Percentiles rank a stretch among this genome's conserved stretches.
Evolutionary conservation across 305 asterid genomes (phyloP).

Genomic region (Solanum aculeatissimum): DNA sequence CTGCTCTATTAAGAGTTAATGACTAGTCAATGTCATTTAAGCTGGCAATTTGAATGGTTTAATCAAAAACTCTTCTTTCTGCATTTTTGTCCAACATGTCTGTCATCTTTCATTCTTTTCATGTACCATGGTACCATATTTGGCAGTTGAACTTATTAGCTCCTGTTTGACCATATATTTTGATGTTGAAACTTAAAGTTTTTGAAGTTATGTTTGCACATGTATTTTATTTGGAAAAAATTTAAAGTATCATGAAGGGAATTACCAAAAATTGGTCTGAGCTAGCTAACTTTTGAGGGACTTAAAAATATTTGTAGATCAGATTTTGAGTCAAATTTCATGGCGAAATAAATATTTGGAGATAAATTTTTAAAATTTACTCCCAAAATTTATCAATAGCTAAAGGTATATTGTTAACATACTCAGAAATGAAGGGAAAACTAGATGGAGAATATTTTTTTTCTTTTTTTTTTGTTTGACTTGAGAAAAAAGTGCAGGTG

Average conservation of each 20-base stretch:
- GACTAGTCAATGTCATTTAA: neutral
- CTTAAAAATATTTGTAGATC: neutral
- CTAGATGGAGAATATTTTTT: neutral
- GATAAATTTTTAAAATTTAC: neutral
- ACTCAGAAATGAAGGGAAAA: neutral
- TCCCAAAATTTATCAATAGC: neutral
- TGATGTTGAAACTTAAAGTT: neutral
- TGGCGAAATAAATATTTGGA: neutral
- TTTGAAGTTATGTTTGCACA: neutral
- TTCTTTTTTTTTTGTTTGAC: neutral
- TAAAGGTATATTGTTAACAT: neutral
- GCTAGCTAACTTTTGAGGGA: neutral
- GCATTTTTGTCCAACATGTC: neutral
- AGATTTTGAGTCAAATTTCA: neutral
- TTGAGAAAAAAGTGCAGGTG: neutral
- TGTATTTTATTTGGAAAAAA: neutral
- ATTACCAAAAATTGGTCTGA: neutral
- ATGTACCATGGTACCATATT: neutral
- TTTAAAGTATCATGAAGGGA: neutral
- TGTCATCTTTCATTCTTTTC: neutral
- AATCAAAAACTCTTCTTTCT: neutral
- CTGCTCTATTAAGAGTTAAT: neutral
- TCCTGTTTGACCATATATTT: neutral
- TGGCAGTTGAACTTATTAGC: neutral
- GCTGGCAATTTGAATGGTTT: neutral